These are phyloP conservation scores for Penium margaritaceum DNA, from an alignment of 139 green algal species.

Conservation along the genomic window DNA sequence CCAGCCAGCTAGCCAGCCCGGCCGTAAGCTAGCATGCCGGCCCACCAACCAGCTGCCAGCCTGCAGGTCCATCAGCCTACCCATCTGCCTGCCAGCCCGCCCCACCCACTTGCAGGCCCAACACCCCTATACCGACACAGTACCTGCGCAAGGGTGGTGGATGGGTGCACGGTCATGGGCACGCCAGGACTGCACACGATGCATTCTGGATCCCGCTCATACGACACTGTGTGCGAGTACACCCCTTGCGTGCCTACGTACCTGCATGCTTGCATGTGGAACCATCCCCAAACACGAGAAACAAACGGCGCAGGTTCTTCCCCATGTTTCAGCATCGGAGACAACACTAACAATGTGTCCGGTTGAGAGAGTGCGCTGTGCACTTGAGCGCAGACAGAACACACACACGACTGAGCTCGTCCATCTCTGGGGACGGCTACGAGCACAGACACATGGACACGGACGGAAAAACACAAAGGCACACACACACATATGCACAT, in stretches of 20 bases:
- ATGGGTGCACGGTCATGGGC: constrained; percentile 53
- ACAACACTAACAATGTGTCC: too few species aligned
- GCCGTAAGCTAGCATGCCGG: neutral
- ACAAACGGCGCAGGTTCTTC: too few species aligned
- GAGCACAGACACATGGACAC: too few species aligned
- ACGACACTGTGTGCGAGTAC: constrained; percentile 86
- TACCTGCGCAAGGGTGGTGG: constrained; percentile 36
- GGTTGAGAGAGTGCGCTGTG: too few species aligned
- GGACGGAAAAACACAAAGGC: too few species aligned
- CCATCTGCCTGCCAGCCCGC: neutral
- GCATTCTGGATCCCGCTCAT: constrained; percentile 79
- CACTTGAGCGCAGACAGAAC: too few species aligned
- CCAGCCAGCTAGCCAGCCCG: too few species aligned
- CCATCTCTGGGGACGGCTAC: too few species aligned
- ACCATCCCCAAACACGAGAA: too few species aligned
- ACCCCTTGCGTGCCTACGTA: constrained; percentile 85
- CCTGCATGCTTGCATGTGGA: constrained; percentile 20
- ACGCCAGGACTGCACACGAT: constrained; percentile 79
- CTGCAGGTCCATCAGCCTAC: neutral
- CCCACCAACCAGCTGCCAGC: neutral
- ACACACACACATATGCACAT: too few species aligned
- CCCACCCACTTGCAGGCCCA: neutral
- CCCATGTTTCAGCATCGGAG: too few species aligned
- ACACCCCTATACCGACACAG: neutral
- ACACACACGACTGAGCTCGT: too few species aligned